phyloP scores from a whole-genome alignment of 352 stramenopile genomes.

The Phytopythium helicoides region DNA sequence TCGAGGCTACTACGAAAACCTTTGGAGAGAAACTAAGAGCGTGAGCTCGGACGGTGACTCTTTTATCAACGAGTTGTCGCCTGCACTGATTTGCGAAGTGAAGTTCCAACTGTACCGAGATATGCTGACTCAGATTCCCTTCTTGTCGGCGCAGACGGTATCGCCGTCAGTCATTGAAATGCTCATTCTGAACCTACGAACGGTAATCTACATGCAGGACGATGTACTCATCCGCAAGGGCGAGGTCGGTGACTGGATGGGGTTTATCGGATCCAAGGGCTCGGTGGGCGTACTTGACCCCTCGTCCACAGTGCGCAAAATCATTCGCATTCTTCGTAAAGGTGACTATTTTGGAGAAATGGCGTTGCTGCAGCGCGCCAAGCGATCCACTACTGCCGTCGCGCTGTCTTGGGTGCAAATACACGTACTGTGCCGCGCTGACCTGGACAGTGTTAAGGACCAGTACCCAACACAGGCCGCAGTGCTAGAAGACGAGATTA shows the following conservation, averaged over 20 bases:
- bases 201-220: slow-evolving; percentile 80
- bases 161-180: slow-evolving; percentile 73
- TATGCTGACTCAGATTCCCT: slow-evolving; percentile 79
- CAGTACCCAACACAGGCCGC: slow-evolving; percentile 55
- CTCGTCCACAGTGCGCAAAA: slow-evolving; percentile 31
- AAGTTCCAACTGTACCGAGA: slow-evolving; percentile 79
- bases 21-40: slow-evolving; percentile 68
- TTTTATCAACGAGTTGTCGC: slow-evolving; percentile 77
- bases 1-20: slow-evolving; percentile 63
- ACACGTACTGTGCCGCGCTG: slow-evolving; percentile 54
- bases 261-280: slow-evolving; percentile 74
- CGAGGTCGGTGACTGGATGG: slow-evolving; percentile 84
- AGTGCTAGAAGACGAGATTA: slow-evolving; percentile 68
- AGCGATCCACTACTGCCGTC: slow-evolving; percentile 61
- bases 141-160: slow-evolving; percentile 64
- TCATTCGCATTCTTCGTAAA: slow-evolving; percentile 64
- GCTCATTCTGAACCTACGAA: slow-evolving; percentile 68
- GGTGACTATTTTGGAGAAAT: slow-evolving; percentile 82
- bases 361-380: slow-evolving; percentile 60
- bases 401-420: slow-evolving; percentile 77
- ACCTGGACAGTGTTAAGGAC: slow-evolving; percentile 62
- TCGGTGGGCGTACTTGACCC: slow-evolving; percentile 67
- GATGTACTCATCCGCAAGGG: slow-evolving; percentile 77
- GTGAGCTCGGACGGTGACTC: slow-evolving; percentile 59
- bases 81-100: slow-evolving; percentile 66